Evolutionary conservation across 2,329 filamentous ascomycete genomes (phyloP), one percentile per base, ranked within the genome.

Genomic region (Aspergillus candidus): DNA sequence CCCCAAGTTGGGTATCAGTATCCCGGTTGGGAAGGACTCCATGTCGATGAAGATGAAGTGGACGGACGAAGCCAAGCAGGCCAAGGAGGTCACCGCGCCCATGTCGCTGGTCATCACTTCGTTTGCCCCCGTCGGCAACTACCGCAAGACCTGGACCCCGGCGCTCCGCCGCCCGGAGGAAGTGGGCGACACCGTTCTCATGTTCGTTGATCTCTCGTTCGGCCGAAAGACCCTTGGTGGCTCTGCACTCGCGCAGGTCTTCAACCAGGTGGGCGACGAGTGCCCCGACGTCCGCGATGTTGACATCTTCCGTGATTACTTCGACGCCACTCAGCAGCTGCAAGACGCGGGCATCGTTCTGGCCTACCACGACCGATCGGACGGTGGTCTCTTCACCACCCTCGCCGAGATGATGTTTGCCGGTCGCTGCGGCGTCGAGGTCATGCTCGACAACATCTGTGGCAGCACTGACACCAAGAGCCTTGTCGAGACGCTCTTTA

Each of bases 31-130:
- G 43, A 97, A 98, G 70, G 93, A 98, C 66, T 97, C 91, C 0
- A 95, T 94, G 68, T 96, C 90, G 3, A 97, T 98, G 93, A 96
- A 96, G 75, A 91, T 94, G 59, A 88, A 88, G 44, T 97, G 93
- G 93, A 85, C 82, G 60, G 86, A 91, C 54, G 72, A 74, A 49
- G 72, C 77, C 27, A 78, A 80, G 13, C 76, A 86, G 49, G 70
- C 77, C 11, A 93, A 86, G 71, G 90, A 90, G 53, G 91, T 97
- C 39, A 96, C 88, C 32, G 88, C 93, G 4, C 93, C 93, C 1
- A 80, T 97, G 56, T 94, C 91, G 1, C 77, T 94, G 5, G 83
- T 96, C 43, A 89, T 97, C 55, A 89, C 93, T 4, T 88, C 93
- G 1, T 96, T 97, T 60, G 84, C 85, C 1, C 80, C 88, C 2